Base-by-base conservation (phyloP, 2,329 filamentous ascomycete genomes). In the Penicillium sp. region DNA sequence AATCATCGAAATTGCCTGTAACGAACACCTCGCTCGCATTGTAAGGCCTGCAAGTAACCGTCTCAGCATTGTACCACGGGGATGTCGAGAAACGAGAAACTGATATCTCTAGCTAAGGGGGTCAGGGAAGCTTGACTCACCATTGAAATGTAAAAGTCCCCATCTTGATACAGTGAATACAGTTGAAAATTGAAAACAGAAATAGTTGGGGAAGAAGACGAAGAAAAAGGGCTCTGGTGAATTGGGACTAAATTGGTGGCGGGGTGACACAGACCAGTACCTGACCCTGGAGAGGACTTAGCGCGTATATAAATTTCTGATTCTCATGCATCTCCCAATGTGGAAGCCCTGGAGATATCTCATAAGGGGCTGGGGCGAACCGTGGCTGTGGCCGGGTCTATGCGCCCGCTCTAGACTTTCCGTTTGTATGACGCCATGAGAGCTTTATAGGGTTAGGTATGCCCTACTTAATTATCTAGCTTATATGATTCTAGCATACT, bases 1-100 rank as follows among this genome's bases (percentile, higher is more conserved):
- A 99, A 79, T 91, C 84, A 78, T 97, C 93, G 73, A 97, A 97
- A 62, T 90, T 93, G 73, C 94, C 94, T 40, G 93, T 97, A 68
- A 97, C 94, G 76, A 89, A 93, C 75, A 97, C 93, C 73, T 95
- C 89, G 66, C 87, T 83, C 72, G 90, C 92, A 68, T 86, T 81
- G 75, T 94, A 87, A 72, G 88, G 86, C 93, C 93, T 97, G 67
- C 60, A 60, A 70, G 57, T 59, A 60, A 50, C 58, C 61, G 64
- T 63, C 57, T 72, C 62, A 73, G 70, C 62, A 66, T 62, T 66
- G 59, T 63, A 57, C 52, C 59, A 63, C 60, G 39, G 45, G 31
- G 13, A 29, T 27, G 2, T 50, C 27, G 11, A 25, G 27, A 7
- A 21, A 13, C 7, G 44, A 23, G 19, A 47, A 34, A 16, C 4